Evolutionary conservation across 108 stramenopile genomes (phyloP), one percentile per base, ranked within the genome.

Genomic region (Discostella pseudostelligera): DNA sequence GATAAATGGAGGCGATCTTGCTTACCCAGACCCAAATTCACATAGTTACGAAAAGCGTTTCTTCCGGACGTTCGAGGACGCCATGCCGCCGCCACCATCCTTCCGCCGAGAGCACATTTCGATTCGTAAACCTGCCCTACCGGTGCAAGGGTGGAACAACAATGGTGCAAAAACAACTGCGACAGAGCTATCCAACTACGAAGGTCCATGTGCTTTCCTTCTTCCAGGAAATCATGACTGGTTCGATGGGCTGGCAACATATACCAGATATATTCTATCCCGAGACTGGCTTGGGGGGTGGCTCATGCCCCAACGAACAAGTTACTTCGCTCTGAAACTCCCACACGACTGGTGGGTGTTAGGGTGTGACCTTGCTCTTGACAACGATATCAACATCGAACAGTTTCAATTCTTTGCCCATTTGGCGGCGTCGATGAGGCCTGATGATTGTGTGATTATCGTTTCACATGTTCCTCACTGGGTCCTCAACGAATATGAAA

Each of bases 221-320:
- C 28, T 81, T 19, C 85, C 85, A 17, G 85, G 85, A 1, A 86
- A 86, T 21, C 85, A 86, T 66, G 85, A 86, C 45, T 86, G 85
- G 85, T 84, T 83, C 56, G 85, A 86, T 67, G 85, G 85, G 5
- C 74, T 86, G 9, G 62, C 68, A 10, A 84, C 83, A 12, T 86
- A 75, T 43, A 79, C 79, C 9, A 70, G 81, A 42, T 82, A 80
- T 43, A 79, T 86, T 47, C 59, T 84, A 50, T 73, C 66, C 12
- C 62, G 83, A 12, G 85, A 86, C 48, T 84, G 78, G 78, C 77
- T 86, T 4, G 85, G 85, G 0, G 85, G 83, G 11, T 86, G 85
- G 85, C 48, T 82, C 4, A 80, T 86, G 74, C 85, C 85, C 9
- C 85, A 86, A 42, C 37, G 62, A 49, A 71, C 81, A 17, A 80